phyloP scores from a whole-genome alignment of 768 basidiomycete genomes.

The Leccinum ochraceum region DNA sequence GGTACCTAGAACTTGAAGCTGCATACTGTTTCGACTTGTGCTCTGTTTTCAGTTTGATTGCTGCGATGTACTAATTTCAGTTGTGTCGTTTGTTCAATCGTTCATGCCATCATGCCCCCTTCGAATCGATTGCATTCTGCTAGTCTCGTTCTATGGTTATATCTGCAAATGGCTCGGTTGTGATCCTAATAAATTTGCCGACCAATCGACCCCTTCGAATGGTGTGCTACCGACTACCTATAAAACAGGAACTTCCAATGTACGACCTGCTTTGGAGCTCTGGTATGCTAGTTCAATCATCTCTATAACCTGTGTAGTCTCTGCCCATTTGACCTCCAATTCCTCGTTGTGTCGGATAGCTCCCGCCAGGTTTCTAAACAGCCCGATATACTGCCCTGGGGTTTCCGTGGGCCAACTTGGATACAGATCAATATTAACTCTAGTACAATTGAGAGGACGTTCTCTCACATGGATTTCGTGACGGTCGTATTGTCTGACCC shows the following conservation, averaged over 20 bases:
- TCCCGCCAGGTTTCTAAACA: slow-evolving; percentile 67
- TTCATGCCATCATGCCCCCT: no score
- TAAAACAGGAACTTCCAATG: slow-evolving; percentile 34
- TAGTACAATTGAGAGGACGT: slow-evolving; percentile 24
- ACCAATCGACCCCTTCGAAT: neutral
- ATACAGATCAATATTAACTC: slow-evolving; percentile 14
- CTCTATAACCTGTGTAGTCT: slow-evolving; percentile 70
- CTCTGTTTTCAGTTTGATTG: no score
- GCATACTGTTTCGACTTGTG: no score
- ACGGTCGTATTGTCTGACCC: slow-evolving; percentile 42
- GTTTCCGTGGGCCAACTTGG: slow-evolving; percentile 64
- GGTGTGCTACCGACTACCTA: neutral
- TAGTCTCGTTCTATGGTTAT: no score
- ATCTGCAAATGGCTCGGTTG: no score
- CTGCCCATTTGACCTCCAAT: slow-evolving; percentile 68
- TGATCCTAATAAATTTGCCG: no score
- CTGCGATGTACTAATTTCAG: no score
- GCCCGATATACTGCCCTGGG: slow-evolving; percentile 55
- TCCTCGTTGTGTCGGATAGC: slow-evolving; percentile 57
- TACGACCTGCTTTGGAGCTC: slow-evolving; percentile 63
- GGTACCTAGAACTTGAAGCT: no score
- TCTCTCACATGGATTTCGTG: slow-evolving; percentile 34
- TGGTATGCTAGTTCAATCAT: slow-evolving; percentile 73
- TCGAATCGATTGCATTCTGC: no score
- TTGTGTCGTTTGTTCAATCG: no score